Evolutionary conservation across 108 stramenopile genomes (phyloP).

Genomic region (Aurantiochytrium sp.): DNA sequence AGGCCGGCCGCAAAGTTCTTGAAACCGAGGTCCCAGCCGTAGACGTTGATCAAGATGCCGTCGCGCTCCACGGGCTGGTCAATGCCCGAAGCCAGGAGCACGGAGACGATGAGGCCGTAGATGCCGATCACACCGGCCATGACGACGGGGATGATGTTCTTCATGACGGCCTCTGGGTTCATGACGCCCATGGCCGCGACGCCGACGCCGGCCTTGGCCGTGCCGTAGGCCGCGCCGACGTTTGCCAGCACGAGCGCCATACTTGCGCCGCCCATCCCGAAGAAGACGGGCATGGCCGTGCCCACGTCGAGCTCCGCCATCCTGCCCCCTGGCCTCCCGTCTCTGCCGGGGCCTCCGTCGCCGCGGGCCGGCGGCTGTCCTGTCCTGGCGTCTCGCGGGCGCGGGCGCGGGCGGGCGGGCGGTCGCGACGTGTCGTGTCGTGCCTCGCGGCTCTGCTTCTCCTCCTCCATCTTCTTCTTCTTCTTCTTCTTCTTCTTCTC

Average conservation of each 20-base stretch:
- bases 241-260: slow-evolving; percentile 49
- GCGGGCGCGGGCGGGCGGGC: no score
- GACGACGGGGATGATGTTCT: slow-evolving; percentile 98
- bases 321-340: neutral
- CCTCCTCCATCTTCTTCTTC: no score
- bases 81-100: slow-evolving; percentile 64
- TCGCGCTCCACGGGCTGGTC: neutral
- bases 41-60: slow-evolving; percentile 45
- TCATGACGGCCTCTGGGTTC: slow-evolving; percentile 96
- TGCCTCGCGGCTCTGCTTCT: no score
- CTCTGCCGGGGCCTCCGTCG: no score
- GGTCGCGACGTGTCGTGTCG: no score
- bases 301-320: slow-evolving; percentile 2
- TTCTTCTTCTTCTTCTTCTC: no score
- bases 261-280: neutral
- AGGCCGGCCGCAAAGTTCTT: slow-evolving; percentile 95
- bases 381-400: no score
- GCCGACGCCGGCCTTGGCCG: slow-evolving; percentile 94
- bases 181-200: slow-evolving; percentile 97
- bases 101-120: slow-evolving; percentile 98
- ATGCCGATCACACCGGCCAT: slow-evolving; percentile 99
- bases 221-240: slow-evolving; percentile 96
- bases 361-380: no score
- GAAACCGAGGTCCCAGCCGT: slow-evolving; percentile 88
- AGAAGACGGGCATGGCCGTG: slow-evolving; percentile 29